Conservation (phyloP, 2,329 filamentous ascomycete species). For the Mycosphaerelloides madeirae region DNA sequence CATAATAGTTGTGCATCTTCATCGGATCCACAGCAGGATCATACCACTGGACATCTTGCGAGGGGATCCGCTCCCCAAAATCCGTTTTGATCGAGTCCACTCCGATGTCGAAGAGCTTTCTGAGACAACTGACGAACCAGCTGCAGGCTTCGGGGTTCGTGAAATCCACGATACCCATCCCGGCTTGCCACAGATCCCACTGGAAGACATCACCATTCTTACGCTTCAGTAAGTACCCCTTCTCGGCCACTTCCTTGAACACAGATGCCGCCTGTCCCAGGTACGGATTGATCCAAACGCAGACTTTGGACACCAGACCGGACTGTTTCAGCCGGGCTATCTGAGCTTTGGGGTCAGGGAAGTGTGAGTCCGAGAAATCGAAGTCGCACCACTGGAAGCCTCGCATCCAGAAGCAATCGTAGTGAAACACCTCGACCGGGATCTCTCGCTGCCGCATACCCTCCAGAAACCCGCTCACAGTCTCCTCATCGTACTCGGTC, state of each 20-base stretch:
- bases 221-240: conserved; percentile 65
- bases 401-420: conserved; percentile 74
- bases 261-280: conserved; percentile 64
- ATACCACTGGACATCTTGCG: conserved; percentile 60
- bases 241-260: conserved; percentile 60
- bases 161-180: conserved; percentile 70
- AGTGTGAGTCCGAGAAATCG: conserved; percentile 62
- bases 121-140: conserved; percentile 62
- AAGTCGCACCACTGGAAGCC: conserved; percentile 74
- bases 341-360: conserved; percentile 63
- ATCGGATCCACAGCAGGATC: conserved; percentile 56
- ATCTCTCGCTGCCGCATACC: conserved; percentile 63
- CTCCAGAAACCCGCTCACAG: conserved; percentile 63
- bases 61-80: conserved; percentile 68
- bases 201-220: conserved; percentile 67
- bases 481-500: conserved; percentile 66
- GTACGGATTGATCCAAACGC: conserved; percentile 74
- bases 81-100: conserved; percentile 72
- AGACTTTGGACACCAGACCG: conserved; percentile 57
- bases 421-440: conserved; percentile 68
- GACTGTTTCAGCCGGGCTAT: conserved; percentile 60
- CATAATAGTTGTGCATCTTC: conserved; percentile 73
- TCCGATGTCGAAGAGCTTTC: conserved; percentile 61
- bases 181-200: conserved; percentile 73
- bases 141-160: conserved; percentile 64